Evolutionary conservation across 2,329 filamentous ascomycete genomes (phyloP).

Genomic region (Cercospora nicotianae): DNA sequence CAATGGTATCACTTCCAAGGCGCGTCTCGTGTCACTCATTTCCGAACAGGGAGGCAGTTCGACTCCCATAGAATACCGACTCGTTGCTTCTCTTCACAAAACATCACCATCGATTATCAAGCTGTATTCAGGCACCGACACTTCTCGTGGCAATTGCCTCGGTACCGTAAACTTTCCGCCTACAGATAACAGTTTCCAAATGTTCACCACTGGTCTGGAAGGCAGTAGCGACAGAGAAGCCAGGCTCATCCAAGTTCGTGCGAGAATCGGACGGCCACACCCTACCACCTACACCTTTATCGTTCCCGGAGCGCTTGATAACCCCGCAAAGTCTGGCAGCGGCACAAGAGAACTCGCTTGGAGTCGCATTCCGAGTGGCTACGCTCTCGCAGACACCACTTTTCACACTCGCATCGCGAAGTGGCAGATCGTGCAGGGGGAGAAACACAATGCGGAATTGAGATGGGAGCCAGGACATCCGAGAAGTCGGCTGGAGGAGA

Average conservation of each 20-base stretch:
- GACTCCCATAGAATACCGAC: constrained; percentile 1
- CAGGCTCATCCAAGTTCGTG: constrained; percentile 10
- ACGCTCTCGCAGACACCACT: constrained; percentile 12
- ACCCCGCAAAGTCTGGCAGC: not conserved
- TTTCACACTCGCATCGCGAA: constrained; percentile 10
- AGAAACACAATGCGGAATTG: constrained; percentile 14
- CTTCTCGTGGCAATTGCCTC: not conserved
- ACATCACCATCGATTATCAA: constrained; percentile 12
- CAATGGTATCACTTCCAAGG: constrained; percentile 11
- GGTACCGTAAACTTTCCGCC: not conserved
- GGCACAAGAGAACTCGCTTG: constrained; percentile 9
- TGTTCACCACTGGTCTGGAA: not conserved
- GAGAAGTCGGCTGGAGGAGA: constrained; percentile 11
- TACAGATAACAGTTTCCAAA: not conserved
- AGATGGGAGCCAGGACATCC: constrained; percentile 2
- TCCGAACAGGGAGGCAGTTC: not conserved
- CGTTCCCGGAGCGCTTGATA: not conserved
- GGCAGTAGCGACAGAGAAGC: constrained; percentile 4
- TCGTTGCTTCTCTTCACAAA: constrained; percentile 11
- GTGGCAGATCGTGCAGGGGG: not conserved
- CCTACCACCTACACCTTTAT: constrained; percentile 2
- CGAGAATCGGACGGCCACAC: constrained; percentile 11
- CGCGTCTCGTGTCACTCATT: not conserved
- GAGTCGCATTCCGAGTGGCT: constrained; percentile 12
- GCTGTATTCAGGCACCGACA: constrained; percentile 6